Evolutionary conservation across 768 basidiomycete species (phyloP), one percentile per base, ranked within the genome.

Genomic region (Cubamyces lactineus): DNA sequence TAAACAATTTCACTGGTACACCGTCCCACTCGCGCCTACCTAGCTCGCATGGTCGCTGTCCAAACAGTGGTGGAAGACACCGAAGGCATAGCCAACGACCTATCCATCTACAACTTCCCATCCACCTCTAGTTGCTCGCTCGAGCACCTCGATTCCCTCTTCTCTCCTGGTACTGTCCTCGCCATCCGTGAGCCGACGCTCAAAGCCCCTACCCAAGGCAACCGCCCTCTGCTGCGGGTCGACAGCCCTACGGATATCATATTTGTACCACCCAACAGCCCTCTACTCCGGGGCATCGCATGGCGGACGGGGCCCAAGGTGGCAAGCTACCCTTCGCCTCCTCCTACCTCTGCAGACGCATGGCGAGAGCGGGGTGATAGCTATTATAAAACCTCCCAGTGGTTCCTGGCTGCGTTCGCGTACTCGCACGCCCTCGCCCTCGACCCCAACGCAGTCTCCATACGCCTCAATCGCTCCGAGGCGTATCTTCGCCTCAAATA

Each of bases 101-200:
- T 72, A 9, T 67, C 67, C 6, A 56, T 72, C 16, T 73, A 74
- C 58, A 70, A 72, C 58, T 70, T 70, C 45, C 74, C 74, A 0
- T 65, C 64, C 0, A 59, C 70, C 3, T 65, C 66, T 28, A 40
- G 64, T 15, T 65, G 68, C 38, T 57, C 57, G 1, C 38, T 56
- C 16, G 58, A 66, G 1, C 56, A 66, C 7, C 52, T 76, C 49
- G 71, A 76, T 24, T 62, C 63, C 1, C 38, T 75, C 7, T 71
- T 75, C 56, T 67, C 73, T 0, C 46, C 72, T 34, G 75, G 75
- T 1, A 65, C 65, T 5, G 48, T 70, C 19, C 34, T 76, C 19
- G 69, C 68, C 24, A 66, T 78, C 38, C 71, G 73, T 26, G 77
- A 78, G 57, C 77, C 77, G 0, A 62, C 59, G 0, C 62, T 68